phyloP scores from a whole-genome alignment of 176 grass and related monocot species.

The Eremochloa ophiuroides region DNA sequence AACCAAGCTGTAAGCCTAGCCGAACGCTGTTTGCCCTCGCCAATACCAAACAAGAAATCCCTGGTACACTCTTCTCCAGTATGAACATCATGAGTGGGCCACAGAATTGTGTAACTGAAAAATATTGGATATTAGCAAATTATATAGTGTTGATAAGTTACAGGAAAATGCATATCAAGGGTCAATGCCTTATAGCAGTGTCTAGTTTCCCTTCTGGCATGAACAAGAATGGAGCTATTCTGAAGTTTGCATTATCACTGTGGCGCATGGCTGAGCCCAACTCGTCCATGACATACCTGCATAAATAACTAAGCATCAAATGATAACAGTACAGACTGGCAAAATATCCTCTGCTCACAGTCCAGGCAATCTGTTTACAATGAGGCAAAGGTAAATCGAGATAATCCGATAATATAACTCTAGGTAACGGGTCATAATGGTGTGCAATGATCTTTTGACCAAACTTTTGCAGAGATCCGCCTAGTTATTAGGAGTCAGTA shows the following conservation, averaged over 20 bases:
- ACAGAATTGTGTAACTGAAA: conserved; percentile 92
- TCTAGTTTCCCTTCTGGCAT: conserved; percentile 79
- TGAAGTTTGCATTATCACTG: conserved; percentile 86
- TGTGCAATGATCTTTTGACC: background rate
- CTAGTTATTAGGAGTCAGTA: background rate
- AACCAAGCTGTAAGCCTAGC: conserved; percentile 99
- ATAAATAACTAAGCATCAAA: conserved; percentile 27
- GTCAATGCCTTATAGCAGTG: conserved; percentile 79
- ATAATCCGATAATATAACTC: background rate
- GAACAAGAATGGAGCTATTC: conserved; percentile 82
- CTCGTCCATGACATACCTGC: conserved; percentile 99
- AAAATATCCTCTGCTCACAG: background rate
- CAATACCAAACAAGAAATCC: conserved; percentile 85
- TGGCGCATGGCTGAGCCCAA: conserved; percentile 88
- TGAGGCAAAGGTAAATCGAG: background rate
- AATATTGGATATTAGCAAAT: conserved; percentile 38
- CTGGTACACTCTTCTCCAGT: conserved; percentile 83
- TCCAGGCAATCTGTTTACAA: background rate
- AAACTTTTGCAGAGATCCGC: background rate
- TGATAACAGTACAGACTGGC: background rate
- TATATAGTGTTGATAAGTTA: background rate
- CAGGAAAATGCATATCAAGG: background rate
- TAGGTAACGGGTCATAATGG: background rate
- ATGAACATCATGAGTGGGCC: conserved; percentile 68
- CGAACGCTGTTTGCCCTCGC: conserved; percentile 80